Evolutionary conservation across 192 early-diverging fungal genomes (phyloP).

Genomic region (Coemansia sp.): DNA sequence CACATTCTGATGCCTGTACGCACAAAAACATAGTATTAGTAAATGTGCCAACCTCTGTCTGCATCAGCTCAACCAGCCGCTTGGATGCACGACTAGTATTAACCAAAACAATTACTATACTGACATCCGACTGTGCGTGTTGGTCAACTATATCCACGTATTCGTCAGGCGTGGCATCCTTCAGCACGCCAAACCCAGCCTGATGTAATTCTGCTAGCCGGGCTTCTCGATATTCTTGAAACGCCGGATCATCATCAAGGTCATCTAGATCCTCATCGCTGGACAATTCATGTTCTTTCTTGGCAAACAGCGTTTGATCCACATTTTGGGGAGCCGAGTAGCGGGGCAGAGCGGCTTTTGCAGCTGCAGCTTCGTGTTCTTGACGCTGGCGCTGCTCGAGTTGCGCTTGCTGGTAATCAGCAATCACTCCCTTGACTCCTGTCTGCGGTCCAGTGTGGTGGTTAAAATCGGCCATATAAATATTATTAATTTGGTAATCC

Average conservation of each 20-base stretch:
- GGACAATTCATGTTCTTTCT: slow-evolving; percentile 8
- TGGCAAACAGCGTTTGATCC: slow-evolving; percentile 13
- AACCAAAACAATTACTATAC: slow-evolving; percentile 17
- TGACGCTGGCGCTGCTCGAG: slow-evolving; percentile 12
- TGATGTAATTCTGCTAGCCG: slow-evolving; percentile 21
- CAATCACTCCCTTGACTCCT: slow-evolving; percentile 46
- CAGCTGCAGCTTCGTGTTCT: slow-evolving; percentile 4
- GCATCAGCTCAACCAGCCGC: slow-evolving; percentile 21
- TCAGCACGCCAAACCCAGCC: slow-evolving; percentile 14
- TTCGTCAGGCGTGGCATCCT: slow-evolving; percentile 28
- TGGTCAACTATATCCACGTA: slow-evolving; percentile 47
- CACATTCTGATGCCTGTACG: slow-evolving; percentile 37
- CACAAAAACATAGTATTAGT: slow-evolving; percentile 31
- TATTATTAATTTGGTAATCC: slow-evolving; percentile 10
- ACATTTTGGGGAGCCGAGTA: neutral
- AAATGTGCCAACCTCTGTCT: slow-evolving; percentile 5
- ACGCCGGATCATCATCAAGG: slow-evolving; percentile 22
- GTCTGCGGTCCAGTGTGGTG: slow-evolving; percentile 43
- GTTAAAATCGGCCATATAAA: neutral
- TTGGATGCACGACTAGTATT: slow-evolving; percentile 12
- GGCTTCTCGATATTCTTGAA: slow-evolving; percentile 36
- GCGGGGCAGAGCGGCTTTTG: slow-evolving; percentile 8
- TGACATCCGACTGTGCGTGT: slow-evolving; percentile 13
- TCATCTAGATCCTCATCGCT: neutral
- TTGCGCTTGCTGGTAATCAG: slow-evolving; percentile 38